Evolutionary conservation across 2,329 filamentous ascomycete species (phyloP).

Genomic region (Ustilaginoidea virens): DNA sequence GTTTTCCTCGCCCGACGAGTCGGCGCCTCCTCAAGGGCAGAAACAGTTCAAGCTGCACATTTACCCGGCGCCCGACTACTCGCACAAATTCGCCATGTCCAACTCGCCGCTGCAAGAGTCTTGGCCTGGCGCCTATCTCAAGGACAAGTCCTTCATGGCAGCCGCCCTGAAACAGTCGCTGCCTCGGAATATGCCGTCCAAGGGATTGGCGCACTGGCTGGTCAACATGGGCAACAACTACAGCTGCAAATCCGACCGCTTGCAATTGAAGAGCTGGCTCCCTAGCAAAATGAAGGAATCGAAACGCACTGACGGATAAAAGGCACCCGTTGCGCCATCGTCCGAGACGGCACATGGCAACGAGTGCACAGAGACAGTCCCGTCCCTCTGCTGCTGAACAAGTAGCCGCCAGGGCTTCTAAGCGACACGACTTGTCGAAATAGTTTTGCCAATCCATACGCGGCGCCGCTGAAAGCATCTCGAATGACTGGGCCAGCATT

Average conservation of each 20-base stretch:
- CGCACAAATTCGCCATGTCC: constrained; percentile 21
- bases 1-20: neutral
- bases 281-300: constrained; percentile 10
- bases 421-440: no score
- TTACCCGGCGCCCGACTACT: constrained; percentile 21
- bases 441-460: no score
- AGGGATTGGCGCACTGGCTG: constrained; percentile 29
- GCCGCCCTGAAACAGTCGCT: constrained; percentile 22
- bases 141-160: constrained; percentile 19
- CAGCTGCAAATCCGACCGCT: constrained; percentile 6
- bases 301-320: neutral
- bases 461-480: no score
- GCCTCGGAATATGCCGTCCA: constrained; percentile 20
- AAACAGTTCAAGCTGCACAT: constrained; percentile 28
- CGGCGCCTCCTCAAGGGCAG: constrained; percentile 5
- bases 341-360: no score
- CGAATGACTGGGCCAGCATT: no score
- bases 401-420: no score
- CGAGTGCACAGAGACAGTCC: no score
- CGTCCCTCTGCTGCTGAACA: no score
- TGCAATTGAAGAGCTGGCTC: constrained; percentile 10
- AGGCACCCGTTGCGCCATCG: no score
- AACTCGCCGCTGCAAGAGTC: constrained; percentile 21
- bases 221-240: constrained; percentile 10
- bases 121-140: constrained; percentile 23